Evolutionary conservation across 306 rosid genomes (phyloP).

Genomic region (Citrullus mucosospermus): DNA sequence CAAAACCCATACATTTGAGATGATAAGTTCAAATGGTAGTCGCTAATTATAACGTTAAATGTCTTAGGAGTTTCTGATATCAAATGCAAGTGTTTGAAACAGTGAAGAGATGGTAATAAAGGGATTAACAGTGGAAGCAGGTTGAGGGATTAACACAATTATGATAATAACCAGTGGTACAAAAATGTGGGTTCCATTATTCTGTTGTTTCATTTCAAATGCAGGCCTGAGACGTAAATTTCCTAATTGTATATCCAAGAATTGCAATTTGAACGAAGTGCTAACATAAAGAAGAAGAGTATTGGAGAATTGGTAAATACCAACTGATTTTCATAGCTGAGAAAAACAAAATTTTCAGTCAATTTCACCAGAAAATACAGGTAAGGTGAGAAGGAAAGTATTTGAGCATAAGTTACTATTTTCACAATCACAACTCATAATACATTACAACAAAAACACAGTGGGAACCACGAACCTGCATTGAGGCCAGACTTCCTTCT

Average conservation of each 20-base stretch:
- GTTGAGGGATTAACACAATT: no score
- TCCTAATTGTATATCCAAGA: background rate
- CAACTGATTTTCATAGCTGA: background rate
- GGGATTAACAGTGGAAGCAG: no score
- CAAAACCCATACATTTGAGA: background rate
- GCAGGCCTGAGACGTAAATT: no score
- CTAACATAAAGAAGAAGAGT: background rate
- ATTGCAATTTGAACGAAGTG: background rate
- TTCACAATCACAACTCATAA: background rate
- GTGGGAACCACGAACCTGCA: slow-evolving; percentile 47
- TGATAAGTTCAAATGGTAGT: background rate
- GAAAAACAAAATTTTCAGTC: background rate
- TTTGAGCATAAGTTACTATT: background rate
- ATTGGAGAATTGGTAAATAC: background rate
- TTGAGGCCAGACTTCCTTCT: slow-evolving; percentile 83
- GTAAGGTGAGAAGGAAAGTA: background rate
- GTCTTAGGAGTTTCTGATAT: background rate
- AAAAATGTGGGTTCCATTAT: no score
- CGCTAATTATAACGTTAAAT: background rate
- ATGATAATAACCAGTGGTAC: no score
- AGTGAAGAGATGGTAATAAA: no score
- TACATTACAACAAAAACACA: background rate
- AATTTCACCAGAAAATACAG: background rate
- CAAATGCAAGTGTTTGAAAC: background rate
- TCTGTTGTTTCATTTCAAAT: no score